These are phyloP conservation scores for Acacia concinna DNA, from an alignment of 331 rosid genomes.

Conservation along the genomic window DNA sequence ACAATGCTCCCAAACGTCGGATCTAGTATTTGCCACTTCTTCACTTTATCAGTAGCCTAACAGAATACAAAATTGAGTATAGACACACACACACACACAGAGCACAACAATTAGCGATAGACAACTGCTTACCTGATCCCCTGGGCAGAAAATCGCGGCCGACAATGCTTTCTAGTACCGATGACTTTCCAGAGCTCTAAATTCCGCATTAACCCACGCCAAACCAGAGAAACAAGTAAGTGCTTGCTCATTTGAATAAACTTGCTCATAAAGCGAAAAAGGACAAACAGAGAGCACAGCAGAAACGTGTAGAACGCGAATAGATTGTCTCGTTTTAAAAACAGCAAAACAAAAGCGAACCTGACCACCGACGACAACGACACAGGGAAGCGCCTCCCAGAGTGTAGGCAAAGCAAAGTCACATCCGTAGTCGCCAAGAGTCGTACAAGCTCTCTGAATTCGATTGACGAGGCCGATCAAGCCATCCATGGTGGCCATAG, in stretches of 20 bases:
- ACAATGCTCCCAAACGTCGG: not conserved
- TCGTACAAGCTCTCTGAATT: slow-evolving; percentile 57
- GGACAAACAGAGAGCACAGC: not conserved
- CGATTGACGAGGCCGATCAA: slow-evolving; percentile 57
- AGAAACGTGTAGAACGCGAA: not conserved
- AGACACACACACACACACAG: not conserved
- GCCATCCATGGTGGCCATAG: slow-evolving; percentile 54
- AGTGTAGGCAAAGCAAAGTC: slow-evolving; percentile 60
- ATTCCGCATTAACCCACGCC: slow-evolving; percentile 8
- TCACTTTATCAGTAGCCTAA: slow-evolving; percentile 25
- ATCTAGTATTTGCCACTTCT: not conserved
- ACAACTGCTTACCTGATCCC: slow-evolving; percentile 54
- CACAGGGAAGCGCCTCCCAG: slow-evolving; percentile 68
- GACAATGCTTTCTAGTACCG: slow-evolving; percentile 65
- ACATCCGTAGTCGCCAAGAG: slow-evolving; percentile 56
- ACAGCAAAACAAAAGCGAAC: slow-evolving; percentile 14
- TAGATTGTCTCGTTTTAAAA: too few species aligned
- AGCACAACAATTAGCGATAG: not conserved
- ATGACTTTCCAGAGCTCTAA: slow-evolving; percentile 74
- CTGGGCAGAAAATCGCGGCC: slow-evolving; percentile 76
- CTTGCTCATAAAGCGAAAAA: not conserved
- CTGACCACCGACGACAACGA: slow-evolving; percentile 64
- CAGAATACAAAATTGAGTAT: slow-evolving; percentile 15
- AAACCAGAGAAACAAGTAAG: not conserved
- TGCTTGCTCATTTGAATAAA: not conserved